Conservation (phyloP, 2,329 filamentous ascomycete genomes). For the Neurospora sp. region DNA sequence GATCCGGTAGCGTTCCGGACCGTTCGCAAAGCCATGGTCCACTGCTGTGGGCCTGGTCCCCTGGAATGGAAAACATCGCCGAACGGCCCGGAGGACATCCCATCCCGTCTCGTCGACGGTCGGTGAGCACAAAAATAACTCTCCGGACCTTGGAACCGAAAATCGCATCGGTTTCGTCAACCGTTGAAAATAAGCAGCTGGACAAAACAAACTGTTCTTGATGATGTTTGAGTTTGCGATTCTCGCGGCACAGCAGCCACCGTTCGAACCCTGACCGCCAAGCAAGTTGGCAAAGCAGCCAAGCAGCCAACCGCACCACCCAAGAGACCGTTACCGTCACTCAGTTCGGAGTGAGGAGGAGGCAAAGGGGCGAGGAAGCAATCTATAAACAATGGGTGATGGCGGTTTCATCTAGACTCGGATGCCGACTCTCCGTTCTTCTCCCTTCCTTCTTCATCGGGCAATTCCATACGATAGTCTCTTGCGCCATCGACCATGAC, state of each 20-base stretch:
- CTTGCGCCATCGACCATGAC: neutral
- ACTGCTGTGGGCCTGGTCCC: neutral
- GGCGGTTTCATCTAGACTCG: neutral
- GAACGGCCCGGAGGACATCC: neutral
- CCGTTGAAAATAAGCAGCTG: neutral
- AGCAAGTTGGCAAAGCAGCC: neutral
- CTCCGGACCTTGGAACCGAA: neutral
- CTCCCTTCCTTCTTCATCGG: neutral
- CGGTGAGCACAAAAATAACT: neutral
- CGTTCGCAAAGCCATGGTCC: neutral
- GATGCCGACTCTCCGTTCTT: neutral
- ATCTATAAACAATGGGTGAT: neutral
- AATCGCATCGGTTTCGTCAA: neutral
- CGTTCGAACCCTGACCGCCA: neutral
- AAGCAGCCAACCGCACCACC: neutral
- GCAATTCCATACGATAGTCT: neutral
- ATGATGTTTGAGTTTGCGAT: neutral
- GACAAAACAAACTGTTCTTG: neutral
- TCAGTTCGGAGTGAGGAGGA: neutral
- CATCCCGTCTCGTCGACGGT: neutral
- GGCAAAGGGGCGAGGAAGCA: neutral
- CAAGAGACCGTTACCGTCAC: neutral
- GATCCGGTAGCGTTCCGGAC: neutral
- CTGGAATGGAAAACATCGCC: neutral
- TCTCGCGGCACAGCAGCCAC: neutral